phyloP scores from a whole-genome alignment of 441 rosid genomes.

The Adansonia rubrostipa region DNA sequence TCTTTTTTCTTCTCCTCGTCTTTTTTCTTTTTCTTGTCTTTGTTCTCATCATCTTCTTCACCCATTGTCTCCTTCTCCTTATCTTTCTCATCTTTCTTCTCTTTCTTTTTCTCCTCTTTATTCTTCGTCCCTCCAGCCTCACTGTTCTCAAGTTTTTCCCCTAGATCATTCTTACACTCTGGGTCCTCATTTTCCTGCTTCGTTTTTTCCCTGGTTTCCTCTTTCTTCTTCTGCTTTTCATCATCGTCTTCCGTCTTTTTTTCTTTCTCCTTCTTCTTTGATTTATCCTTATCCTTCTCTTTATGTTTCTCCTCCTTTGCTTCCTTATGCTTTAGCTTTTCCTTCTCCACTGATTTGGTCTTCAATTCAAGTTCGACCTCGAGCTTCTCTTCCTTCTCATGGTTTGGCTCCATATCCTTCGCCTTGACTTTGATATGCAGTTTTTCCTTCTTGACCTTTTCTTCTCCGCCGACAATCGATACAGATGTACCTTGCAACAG shows the following conservation, averaged over 20 bases:
- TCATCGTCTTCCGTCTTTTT: constrained; percentile 30
- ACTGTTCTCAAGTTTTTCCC: background rate
- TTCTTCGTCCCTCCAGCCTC: constrained; percentile 24
- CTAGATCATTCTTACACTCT: background rate
- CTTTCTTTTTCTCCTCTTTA: constrained; percentile 25
- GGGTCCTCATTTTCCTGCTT: background rate
- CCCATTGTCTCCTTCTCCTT: constrained; percentile 14
- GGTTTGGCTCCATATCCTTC: constrained; percentile 38
- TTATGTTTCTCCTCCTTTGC: constrained; percentile 28
- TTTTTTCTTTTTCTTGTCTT: constrained; percentile 12
- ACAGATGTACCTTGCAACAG: constrained; percentile 41
- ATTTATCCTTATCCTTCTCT: constrained; percentile 29
- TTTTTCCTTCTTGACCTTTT: constrained; percentile 54
- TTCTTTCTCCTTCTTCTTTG: constrained; percentile 33
- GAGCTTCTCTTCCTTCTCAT: constrained; percentile 43
- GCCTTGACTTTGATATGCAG: constrained; percentile 52
- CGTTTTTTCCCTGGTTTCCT: constrained; percentile 18
- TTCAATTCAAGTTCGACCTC: constrained; percentile 54
- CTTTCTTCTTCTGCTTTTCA: constrained; percentile 17
- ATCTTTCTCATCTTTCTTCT: constrained; percentile 24
- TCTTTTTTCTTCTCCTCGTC: constrained; percentile 18
- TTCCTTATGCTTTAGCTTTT: constrained; percentile 45
- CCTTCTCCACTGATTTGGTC: constrained; percentile 56
- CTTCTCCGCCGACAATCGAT: constrained; percentile 36
- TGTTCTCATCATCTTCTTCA: constrained; percentile 19